Evolutionary conservation across 306 rosid species (phyloP).

Genomic region (Glycine soja): DNA sequence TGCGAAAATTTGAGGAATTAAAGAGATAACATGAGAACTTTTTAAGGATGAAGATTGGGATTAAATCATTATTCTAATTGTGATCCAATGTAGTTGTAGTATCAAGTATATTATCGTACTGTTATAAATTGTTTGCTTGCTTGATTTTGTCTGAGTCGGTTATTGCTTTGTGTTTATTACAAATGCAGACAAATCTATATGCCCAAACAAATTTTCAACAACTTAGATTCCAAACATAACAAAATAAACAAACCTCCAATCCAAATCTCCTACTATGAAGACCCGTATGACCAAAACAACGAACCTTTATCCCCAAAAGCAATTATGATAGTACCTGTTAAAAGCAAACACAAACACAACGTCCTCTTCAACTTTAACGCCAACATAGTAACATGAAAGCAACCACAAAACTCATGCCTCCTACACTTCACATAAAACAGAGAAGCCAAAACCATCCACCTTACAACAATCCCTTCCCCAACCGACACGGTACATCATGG

Average conservation of each 20-base stretch:
- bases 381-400: background rate
- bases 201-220: conserved; percentile 4
- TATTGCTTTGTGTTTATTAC: conserved; percentile 15
- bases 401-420: conserved; percentile 11
- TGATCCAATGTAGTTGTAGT: background rate
- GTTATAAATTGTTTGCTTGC: background rate
- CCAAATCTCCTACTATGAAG: conserved; percentile 2
- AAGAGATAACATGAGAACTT: background rate
- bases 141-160: background rate
- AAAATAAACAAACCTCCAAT: background rate
- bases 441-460: conserved; percentile 22
- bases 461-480: background rate
- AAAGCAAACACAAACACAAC: conserved; percentile 23
- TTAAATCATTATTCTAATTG: background rate
- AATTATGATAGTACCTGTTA: conserved; percentile 1
- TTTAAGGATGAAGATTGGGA: background rate
- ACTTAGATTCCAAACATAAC: conserved; percentile 1
- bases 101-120: background rate
- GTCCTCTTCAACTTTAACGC: background rate
- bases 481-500: background rate
- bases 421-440: background rate
- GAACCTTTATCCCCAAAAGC: background rate
- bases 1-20: background rate
- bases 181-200: background rate
- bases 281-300: background rate